These are phyloP conservation scores for Colletotrichum noveboracense DNA, from an alignment of 2,329 filamentous ascomycete species.

Conservation along the genomic window DNA sequence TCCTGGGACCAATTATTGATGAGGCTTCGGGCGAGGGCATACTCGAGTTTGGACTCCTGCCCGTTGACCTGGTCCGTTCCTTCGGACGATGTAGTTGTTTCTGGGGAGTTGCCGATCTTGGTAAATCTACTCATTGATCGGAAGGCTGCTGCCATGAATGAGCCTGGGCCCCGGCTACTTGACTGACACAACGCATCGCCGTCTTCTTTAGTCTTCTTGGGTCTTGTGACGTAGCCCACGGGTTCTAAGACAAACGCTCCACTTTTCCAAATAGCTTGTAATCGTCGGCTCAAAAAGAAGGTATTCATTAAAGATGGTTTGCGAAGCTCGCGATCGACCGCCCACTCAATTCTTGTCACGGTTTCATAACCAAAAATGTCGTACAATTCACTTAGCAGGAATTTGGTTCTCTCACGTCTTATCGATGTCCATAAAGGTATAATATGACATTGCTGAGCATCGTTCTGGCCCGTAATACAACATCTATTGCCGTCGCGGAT, in stretches of 20 bases:
- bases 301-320: not conserved
- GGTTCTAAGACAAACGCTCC: not conserved
- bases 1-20: not conserved
- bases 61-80: not conserved
- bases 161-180: not conserved
- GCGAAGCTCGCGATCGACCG: too few relatives aligned
- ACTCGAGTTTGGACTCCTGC: not conserved
- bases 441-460: not conserved
- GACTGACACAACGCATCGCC: not conserved
- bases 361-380: not conserved
- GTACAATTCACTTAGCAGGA: too few relatives aligned
- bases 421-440: not conserved
- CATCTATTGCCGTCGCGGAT: not conserved
- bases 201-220: not conserved
- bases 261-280: not conserved
- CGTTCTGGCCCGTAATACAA: not conserved
- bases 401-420: not conserved
- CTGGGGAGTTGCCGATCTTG: not conserved
- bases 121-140: not conserved
- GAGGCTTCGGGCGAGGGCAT: too few relatives aligned
- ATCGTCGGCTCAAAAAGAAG: not conserved
- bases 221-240: not conserved
- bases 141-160: not conserved
- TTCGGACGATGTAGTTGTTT: not conserved
- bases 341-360: too few relatives aligned